Percentiles rank a stretch among this genome's conserved stretches.
phyloP scores from a whole-genome alignment of 129 eudicot species.

The Pulicaria dysenterica region DNA sequence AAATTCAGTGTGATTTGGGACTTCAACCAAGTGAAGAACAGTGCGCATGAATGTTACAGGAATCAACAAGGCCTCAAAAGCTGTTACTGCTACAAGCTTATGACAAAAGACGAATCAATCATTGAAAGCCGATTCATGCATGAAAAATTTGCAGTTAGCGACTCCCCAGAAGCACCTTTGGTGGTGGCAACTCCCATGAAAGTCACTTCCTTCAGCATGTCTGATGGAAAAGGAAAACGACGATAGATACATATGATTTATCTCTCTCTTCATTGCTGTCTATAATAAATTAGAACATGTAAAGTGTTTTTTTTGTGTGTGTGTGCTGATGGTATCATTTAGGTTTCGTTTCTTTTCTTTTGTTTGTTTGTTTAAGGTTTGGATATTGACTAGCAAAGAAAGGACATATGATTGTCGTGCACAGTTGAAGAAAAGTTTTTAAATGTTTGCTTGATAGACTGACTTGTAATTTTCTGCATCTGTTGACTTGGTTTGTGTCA shows the following conservation, averaged over 20 bases:
- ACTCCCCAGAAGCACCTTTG: constrained; percentile 93
- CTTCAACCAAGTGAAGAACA: constrained; percentile 92
- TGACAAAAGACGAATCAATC: constrained; percentile 83
- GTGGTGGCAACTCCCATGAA: constrained; percentile 90
- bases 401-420: constrained; percentile 15
- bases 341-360: neutral
- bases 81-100: constrained; percentile 90
- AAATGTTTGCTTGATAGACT: constrained; percentile 5
- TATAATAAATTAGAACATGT: constrained; percentile 10
- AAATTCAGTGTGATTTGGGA: constrained; percentile 96
- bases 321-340: neutral
- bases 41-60: constrained; percentile 82
- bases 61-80: constrained; percentile 97
- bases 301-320: constrained; percentile 6
- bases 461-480: neutral
- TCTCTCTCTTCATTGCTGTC: neutral
- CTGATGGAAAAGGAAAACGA: constrained; percentile 51
- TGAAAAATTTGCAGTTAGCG: constrained; percentile 61
- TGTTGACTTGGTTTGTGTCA: neutral
- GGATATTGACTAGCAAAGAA: constrained; percentile 20
- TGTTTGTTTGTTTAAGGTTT: neutral
- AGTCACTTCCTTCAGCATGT: constrained; percentile 84
- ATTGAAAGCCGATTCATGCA: constrained; percentile 94
- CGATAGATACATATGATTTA: neutral
- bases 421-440: constrained; percentile 17